Conservation (phyloP, 225 moss, liverwort and hornwort species). For the Neckera pumila region DNA sequence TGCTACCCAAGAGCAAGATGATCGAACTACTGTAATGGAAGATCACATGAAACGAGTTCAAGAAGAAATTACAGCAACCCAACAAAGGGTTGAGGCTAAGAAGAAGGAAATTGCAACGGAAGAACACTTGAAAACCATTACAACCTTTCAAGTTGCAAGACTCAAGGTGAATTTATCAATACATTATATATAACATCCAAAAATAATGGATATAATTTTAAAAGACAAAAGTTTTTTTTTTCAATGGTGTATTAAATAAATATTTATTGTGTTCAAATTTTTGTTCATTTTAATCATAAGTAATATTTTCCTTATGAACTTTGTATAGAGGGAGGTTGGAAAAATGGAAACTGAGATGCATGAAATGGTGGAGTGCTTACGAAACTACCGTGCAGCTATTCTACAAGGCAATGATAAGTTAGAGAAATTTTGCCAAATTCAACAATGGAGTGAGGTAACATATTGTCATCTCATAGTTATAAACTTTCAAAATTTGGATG, state of each 20-base stretch:
- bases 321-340: conserved; percentile 47
- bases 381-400: conserved; percentile 26
- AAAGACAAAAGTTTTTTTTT: not conserved
- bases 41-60: conserved; percentile 98
- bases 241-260: not conserved
- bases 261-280: not conserved
- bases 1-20: conserved; percentile 84
- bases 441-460: conserved; percentile 80
- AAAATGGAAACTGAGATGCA: conserved; percentile 66
- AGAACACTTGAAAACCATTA: conserved; percentile 70
- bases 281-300: not conserved
- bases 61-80: conserved; percentile 70
- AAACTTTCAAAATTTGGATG: not conserved
- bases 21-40: conserved; percentile 78
- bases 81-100: conserved; percentile 78
- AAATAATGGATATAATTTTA: not conserved
- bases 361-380: conserved; percentile 57
- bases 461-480: not conserved
- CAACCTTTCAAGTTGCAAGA: conserved; percentile 47
- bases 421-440: conserved; percentile 60
- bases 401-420: conserved; percentile 71
- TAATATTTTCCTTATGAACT: not conserved
- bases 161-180: conserved; percentile 35
- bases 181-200: not conserved
- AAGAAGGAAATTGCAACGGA: conserved; percentile 63